A percentile compares a stretch with the other conserved stretches of the same genome.
phyloP scores from a whole-genome alignment of 768 basidiomycete genomes.

The Xerocomellus intermedius region DNA sequence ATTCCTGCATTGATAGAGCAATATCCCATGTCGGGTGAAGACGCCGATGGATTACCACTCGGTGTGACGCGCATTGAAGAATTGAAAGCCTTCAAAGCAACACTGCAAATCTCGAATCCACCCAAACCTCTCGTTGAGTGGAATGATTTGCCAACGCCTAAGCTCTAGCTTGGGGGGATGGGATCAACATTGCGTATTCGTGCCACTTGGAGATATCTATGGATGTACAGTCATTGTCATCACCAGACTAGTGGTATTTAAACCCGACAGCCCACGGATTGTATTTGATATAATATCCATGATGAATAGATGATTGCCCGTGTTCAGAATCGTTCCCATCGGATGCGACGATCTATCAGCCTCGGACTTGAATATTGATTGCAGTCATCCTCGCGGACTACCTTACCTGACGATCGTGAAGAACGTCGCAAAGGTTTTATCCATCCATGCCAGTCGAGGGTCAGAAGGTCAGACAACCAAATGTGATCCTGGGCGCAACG shows the following conservation, averaged over 20 bases:
- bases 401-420: neutral
- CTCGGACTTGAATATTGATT: too few species aligned
- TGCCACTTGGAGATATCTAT: neutral
- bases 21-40: conserved; percentile 55
- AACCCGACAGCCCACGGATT: too few species aligned
- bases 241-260: too few species aligned
- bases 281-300: too few species aligned
- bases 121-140: conserved; percentile 71
- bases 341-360: too few species aligned
- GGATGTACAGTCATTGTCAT: neutral
- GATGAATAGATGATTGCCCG: too few species aligned
- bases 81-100: conserved; percentile 60
- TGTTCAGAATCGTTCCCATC: too few species aligned
- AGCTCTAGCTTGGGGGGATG: conserved; percentile 39
- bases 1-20: conserved; percentile 57
- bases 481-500: neutral
- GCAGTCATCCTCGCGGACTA: too few species aligned
- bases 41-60: conserved; percentile 41
- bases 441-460: neutral
- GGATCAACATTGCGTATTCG: neutral
- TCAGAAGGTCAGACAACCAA: neutral
- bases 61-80: conserved; percentile 66
- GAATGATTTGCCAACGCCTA: conserved; percentile 67
- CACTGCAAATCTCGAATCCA: conserved; percentile 50
- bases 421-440: neutral